These are phyloP conservation scores for Pseudopithomyces maydicus DNA, from an alignment of 2,329 filamentous ascomycete species.

Conservation along the genomic window DNA sequence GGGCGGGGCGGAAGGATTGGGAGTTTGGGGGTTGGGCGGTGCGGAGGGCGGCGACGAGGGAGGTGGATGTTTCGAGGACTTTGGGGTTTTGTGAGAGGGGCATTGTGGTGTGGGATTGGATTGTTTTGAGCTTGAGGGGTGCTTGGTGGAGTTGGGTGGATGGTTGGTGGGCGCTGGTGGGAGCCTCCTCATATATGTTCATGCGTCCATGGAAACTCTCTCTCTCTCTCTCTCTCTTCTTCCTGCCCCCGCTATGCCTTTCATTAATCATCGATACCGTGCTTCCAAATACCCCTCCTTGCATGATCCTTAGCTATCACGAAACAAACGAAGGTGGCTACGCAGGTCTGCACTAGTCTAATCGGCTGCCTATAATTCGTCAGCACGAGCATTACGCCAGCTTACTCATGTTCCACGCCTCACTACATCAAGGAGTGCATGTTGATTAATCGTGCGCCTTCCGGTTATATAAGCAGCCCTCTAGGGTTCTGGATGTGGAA, in stretches of 20 bases:
- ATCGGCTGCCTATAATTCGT: constrained; percentile 19
- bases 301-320: constrained; percentile 2
- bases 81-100: constrained; percentile 34
- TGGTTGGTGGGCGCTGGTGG: background rate
- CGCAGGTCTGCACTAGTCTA: constrained; percentile 14
- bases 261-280: too few species aligned
- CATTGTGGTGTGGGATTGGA: constrained; percentile 20
- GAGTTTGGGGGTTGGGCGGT: constrained; percentile 24
- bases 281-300: constrained; percentile 13
- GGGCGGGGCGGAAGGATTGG: constrained; percentile 47
- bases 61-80: constrained; percentile 33
- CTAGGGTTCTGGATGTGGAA: too few species aligned
- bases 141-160: too few species aligned
- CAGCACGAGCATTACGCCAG: constrained; percentile 22
- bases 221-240: too few species aligned
- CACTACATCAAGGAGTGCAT: background rate
- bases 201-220: too few species aligned
- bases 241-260: too few species aligned
- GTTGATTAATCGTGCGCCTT: too few species aligned
- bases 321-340: constrained; percentile 3
- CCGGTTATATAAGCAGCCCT: too few species aligned
- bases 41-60: constrained; percentile 33
- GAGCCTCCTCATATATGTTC: background rate
- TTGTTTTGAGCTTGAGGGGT: too few species aligned
- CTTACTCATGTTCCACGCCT: constrained; percentile 19